phyloP scores from a whole-genome alignment of 2,329 filamentous ascomycete genomes.

The Penicillium decumbens region DNA sequence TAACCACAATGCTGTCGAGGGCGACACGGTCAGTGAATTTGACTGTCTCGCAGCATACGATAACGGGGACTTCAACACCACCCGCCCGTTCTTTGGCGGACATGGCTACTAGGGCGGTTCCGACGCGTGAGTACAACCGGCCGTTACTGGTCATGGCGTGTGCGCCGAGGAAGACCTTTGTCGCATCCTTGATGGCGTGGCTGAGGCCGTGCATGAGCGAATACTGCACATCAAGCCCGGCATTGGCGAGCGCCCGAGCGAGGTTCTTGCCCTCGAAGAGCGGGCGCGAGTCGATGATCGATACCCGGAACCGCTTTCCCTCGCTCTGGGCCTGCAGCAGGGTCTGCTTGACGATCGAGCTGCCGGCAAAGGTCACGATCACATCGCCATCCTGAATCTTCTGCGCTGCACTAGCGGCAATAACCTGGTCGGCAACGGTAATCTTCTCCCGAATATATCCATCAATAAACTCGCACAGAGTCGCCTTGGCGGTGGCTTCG shows the following conservation, averaged over 20 bases:
- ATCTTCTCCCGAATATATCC: constrained; percentile 87
- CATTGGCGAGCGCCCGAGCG: constrained; percentile 63
- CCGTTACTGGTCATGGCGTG: constrained; percentile 97
- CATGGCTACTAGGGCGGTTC: constrained; percentile 82
- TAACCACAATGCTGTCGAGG: constrained; percentile 86
- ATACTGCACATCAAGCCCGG: constrained; percentile 75
- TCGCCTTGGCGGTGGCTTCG: constrained; percentile 74
- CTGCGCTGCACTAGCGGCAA: constrained; percentile 68
- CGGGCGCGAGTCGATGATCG: constrained; percentile 73
- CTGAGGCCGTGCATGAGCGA: constrained; percentile 72
- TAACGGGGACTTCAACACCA: constrained; percentile 67
- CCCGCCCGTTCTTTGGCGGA: constrained; percentile 61
- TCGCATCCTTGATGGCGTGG: constrained; percentile 65
- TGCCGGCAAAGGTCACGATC: constrained; percentile 81
- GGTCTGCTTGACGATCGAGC: constrained; percentile 77
- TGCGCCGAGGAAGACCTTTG: constrained; percentile 75
- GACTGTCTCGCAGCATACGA: constrained; percentile 88
- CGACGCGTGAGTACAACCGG: constrained; percentile 78
- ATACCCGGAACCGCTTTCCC: constrained; percentile 75
- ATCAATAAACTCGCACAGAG: constrained; percentile 76
- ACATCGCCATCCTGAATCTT: constrained; percentile 76
- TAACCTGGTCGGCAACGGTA: constrained; percentile 78
- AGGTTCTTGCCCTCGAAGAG: constrained; percentile 67
- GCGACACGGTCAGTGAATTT: constrained; percentile 91
- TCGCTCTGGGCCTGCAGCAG: constrained; percentile 65